These are phyloP conservation scores for Polytrichum commune DNA, from an alignment of 225 moss, liverwort and hornwort genomes.

Conservation along the genomic window DNA sequence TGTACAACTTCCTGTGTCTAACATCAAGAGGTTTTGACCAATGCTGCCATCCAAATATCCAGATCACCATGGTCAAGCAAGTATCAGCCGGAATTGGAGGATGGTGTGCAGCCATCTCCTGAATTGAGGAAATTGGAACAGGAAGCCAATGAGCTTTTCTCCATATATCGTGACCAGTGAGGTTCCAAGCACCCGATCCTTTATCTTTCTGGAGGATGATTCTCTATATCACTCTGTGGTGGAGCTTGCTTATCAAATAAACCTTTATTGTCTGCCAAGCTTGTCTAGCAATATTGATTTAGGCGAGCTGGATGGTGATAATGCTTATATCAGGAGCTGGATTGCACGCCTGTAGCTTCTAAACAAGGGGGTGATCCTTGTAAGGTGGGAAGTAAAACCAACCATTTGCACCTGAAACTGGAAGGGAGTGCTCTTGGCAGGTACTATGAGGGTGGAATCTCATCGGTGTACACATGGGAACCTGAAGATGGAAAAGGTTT, in stretches of 20 bases:
- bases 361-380: no score
- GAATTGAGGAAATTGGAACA: conserved; percentile 70
- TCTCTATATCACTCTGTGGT: no score
- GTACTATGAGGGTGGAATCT: conserved; percentile 95
- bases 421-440: conserved; percentile 25
- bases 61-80: conserved; percentile 93
- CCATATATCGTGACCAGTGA: conserved; percentile 97
- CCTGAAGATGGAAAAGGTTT: conserved; percentile 79
- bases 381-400: no score
- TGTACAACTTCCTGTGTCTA: no score
- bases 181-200: conserved; percentile 50
- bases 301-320: no score
- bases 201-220: conserved; percentile 7
- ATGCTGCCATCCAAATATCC: background rate
- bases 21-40: no score
- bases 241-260: no score
- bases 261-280: no score
- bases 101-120: conserved; percentile 80
- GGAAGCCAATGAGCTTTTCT: conserved; percentile 83
- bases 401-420: no score
- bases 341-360: no score
- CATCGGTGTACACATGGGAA: conserved; percentile 94
- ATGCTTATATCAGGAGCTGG: no score
- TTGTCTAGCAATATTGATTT: no score
- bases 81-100: conserved; percentile 72